Conservation (phyloP, 495 filamentous ascomycete genomes). For the Xylaria sp. region DNA sequence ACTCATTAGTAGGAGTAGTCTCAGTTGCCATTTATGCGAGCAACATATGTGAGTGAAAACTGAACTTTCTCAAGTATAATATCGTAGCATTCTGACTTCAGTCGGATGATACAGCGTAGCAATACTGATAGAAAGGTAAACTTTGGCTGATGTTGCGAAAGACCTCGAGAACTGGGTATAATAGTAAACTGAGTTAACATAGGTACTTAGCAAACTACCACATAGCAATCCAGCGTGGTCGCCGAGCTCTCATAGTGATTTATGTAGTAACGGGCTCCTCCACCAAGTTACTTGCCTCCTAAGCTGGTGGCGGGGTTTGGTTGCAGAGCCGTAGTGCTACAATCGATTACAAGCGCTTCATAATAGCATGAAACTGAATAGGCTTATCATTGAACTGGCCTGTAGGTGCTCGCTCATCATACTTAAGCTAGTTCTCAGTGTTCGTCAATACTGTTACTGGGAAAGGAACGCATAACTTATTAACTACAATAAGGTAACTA, state of each 20-base stretch:
- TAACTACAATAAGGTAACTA: not conserved
- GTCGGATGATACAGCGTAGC: not conserved
- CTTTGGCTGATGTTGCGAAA: not conserved
- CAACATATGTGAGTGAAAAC: not conserved
- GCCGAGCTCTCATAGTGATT: not conserved
- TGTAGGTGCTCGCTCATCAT: not conserved
- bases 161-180: not conserved
- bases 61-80: not conserved
- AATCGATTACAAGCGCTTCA: not conserved
- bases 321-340: not conserved
- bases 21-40: not conserved
- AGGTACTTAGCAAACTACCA: not conserved
- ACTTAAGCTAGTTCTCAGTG: not conserved
- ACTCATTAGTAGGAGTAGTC: not conserved
- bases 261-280: not conserved
- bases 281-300: not conserved
- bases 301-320: not conserved
- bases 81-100: not conserved
- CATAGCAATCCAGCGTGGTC: not conserved
- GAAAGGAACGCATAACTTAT: conserved; percentile 20
- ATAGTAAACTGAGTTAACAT: not conserved
- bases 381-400: not conserved
- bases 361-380: not conserved
- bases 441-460: not conserved
- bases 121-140: not conserved